These are phyloP conservation scores for Lentithecium fluviatile DNA, from an alignment of 495 filamentous ascomycete genomes.

Conservation along the genomic window DNA sequence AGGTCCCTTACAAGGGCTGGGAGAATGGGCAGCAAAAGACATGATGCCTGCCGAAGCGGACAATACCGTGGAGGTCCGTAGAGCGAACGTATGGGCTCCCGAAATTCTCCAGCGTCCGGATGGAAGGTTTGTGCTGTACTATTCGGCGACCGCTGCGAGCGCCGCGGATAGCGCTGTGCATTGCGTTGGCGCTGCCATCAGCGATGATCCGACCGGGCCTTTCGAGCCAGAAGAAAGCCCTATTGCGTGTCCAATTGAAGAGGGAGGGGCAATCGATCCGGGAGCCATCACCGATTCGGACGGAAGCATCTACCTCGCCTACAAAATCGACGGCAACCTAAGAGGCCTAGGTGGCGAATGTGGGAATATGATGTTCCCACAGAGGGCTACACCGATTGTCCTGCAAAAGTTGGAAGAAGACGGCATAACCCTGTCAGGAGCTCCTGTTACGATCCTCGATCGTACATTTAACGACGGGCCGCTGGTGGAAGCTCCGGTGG, in stretches of 20 bases:
- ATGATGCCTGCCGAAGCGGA: slow-evolving; percentile 10
- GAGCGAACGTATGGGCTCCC: slow-evolving; percentile 32
- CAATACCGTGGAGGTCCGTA: slow-evolving; percentile 6
- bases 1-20: slow-evolving; percentile 28
- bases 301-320: slow-evolving; percentile 21
- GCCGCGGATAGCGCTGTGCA: slow-evolving; percentile 22
- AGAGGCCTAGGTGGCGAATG: slow-evolving; percentile 24
- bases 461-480: slow-evolving; percentile 26
- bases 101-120: slow-evolving; percentile 16
- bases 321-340: slow-evolving; percentile 30
- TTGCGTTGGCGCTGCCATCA: slow-evolving; percentile 37
- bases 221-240: slow-evolving; percentile 29
- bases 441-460: slow-evolving; percentile 24
- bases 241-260: slow-evolving; percentile 33
- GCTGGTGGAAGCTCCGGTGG: slow-evolving; percentile 32
- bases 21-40: slow-evolving; percentile 22
- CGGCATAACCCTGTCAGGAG: slow-evolving; percentile 15
- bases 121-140: slow-evolving; percentile 37
- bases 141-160: slow-evolving; percentile 29
- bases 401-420: slow-evolving; percentile 28
- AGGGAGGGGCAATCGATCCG: slow-evolving; percentile 25
- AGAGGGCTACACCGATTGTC: slow-evolving; percentile 30
- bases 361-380: slow-evolving; percentile 20
- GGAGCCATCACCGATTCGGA: slow-evolving; percentile 8
- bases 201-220: slow-evolving; percentile 31